Evolutionary conservation across 1,284 basidiomycete species (phyloP).

Genomic region (Melanopsichium pennsylvanicum): DNA sequence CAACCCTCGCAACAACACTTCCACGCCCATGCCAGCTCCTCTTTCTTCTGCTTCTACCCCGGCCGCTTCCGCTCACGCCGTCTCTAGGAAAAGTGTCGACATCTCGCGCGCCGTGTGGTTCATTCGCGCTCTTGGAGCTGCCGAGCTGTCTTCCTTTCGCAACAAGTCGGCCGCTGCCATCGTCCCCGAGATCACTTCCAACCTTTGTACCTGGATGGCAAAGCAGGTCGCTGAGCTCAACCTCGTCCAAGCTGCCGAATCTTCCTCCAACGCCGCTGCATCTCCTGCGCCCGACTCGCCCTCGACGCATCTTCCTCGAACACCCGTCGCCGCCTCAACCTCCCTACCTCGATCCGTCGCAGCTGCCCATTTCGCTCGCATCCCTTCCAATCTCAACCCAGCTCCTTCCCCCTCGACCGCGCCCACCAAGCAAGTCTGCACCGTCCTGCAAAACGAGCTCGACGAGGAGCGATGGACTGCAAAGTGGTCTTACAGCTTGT

Average conservation of each 20-base stretch:
- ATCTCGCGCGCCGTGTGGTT: constrained; percentile 93
- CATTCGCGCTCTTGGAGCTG: constrained; percentile 89
- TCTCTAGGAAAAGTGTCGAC: constrained; percentile 73
- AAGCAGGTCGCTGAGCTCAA: constrained; percentile 84
- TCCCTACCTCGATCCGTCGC: constrained; percentile 25
- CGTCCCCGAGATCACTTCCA: constrained; percentile 86
- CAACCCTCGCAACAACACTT: constrained; percentile 5
- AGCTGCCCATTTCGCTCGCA: constrained; percentile 19
- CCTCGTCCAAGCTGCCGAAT: constrained; percentile 25
- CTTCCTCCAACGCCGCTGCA: constrained; percentile 29
- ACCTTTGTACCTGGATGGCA: constrained; percentile 85
- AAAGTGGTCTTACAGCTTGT: constrained; percentile 77
- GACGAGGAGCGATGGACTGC: constrained; percentile 79
- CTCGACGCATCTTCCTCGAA: constrained; percentile 16
- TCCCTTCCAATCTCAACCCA: constrained; percentile 12
- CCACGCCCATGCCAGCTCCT: neutral
- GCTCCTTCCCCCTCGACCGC: constrained; percentile 12
- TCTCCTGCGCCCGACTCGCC: constrained; percentile 38
- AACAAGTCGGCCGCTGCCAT: constrained; percentile 70
- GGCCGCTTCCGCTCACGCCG: constrained; percentile 67
- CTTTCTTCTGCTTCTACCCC: constrained; percentile 1
- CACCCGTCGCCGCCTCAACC: constrained; percentile 10
- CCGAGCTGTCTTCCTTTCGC: constrained; percentile 73
- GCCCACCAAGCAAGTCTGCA: constrained; percentile 19
- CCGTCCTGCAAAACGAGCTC: constrained; percentile 69